phyloP scores from a whole-genome alignment of 305 asterid species.

The Coffea humblotiana region DNA sequence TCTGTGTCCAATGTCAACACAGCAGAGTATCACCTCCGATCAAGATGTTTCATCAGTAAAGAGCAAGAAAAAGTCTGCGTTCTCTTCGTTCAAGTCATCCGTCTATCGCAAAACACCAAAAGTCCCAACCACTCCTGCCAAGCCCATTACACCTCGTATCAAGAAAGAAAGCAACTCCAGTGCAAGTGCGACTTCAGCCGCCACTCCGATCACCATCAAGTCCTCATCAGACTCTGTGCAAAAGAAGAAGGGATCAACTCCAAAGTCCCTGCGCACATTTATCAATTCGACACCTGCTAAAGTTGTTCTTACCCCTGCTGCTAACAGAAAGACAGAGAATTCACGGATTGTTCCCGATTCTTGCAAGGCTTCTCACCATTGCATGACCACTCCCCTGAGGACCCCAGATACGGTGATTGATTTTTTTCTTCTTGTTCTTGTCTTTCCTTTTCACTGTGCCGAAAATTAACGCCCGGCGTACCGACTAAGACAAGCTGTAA shows the following conservation, averaged over 20 bases:
- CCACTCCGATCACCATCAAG: slow-evolving; percentile 31
- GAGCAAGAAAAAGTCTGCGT: slow-evolving; percentile 41
- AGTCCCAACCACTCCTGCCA: slow-evolving; percentile 47
- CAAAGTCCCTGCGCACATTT: slow-evolving; percentile 38
- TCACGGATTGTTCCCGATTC: slow-evolving; percentile 15
- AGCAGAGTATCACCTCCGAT: slow-evolving; percentile 30
- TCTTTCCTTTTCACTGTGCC: not conserved
- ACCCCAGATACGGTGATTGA: slow-evolving; percentile 47
- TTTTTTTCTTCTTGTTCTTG: not conserved
- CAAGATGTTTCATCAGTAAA: slow-evolving; percentile 29
- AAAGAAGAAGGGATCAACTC: slow-evolving; percentile 15
- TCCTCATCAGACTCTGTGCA: slow-evolving; percentile 10
- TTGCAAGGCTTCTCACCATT: slow-evolving; percentile 14
- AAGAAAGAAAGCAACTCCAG: slow-evolving; percentile 43
- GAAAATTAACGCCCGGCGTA: not conserved
- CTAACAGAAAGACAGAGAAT: not conserved
- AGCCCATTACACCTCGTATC: slow-evolving; percentile 44
- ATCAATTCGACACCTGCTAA: slow-evolving; percentile 41
- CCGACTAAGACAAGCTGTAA: not conserved
- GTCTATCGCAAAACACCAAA: slow-evolving; percentile 42
- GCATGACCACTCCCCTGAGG: slow-evolving; percentile 24
- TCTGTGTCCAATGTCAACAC: not conserved
- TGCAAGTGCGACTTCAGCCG: slow-evolving; percentile 9
- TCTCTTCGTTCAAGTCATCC: slow-evolving; percentile 38
- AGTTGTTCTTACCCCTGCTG: slow-evolving; percentile 27